Evolutionary conservation across 192 early-diverging fungal species (phyloP).

Genomic region (Linnemannia elongata): DNA sequence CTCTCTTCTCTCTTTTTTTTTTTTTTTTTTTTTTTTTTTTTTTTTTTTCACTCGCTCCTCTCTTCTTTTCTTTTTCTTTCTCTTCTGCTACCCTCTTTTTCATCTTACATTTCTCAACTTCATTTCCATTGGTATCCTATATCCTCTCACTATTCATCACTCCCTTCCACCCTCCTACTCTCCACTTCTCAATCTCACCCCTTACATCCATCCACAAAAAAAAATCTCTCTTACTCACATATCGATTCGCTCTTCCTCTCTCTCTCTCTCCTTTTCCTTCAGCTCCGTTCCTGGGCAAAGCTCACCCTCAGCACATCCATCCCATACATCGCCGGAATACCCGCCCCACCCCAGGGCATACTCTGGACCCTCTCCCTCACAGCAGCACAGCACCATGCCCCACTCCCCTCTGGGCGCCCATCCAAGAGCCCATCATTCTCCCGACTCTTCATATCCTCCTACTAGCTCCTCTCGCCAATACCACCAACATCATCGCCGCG

Average conservation of each 20-base stretch:
- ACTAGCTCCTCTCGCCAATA: not conserved
- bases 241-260: not conserved
- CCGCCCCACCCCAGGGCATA: not conserved
- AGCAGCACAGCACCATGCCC: not conserved
- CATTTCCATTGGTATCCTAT: not conserved
- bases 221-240: not conserved
- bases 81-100: not conserved
- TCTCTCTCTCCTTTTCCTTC: not conserved
- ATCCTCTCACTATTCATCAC: not conserved
- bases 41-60: not conserved
- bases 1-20: not conserved
- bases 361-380: not conserved
- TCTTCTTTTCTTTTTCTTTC: not conserved
- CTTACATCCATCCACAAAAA: not conserved
- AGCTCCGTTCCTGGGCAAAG: not conserved
- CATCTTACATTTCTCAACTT: not conserved
- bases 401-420: slow-evolving; percentile 5
- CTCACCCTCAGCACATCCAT: not conserved
- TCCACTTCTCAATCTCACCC: not conserved
- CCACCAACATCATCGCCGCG: slow-evolving; percentile 3
- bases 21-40: not conserved
- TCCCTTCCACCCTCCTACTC: not conserved
- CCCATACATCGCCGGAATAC: not conserved
- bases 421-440: not conserved
- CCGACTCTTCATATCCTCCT: slow-evolving; percentile 15